Evolutionary conservation across 331 rosid genomes (phyloP).

Genomic region (Phaseolus coccineus): DNA sequence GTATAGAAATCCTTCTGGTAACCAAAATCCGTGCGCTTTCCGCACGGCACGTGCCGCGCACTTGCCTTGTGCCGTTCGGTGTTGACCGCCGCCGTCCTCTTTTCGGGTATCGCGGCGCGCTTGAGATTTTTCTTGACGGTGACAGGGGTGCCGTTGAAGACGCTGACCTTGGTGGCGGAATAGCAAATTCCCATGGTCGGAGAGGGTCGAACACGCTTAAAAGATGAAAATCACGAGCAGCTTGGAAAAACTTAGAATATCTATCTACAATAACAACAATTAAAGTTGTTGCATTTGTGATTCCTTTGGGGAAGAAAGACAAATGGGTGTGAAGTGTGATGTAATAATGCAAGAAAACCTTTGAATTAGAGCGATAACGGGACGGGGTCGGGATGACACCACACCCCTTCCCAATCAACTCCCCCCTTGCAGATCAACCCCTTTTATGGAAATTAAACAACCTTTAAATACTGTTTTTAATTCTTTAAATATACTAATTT

Average conservation of each 20-base stretch:
- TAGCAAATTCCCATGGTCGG: conserved; percentile 80
- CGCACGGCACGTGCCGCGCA: conserved; percentile 67
- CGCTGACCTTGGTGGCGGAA: conserved; percentile 74
- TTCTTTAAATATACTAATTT: not conserved
- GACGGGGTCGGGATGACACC: not conserved
- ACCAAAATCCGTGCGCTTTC: conserved; percentile 95
- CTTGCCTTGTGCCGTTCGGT: conserved; percentile 40
- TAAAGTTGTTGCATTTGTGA: not conserved
- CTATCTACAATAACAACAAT: not conserved
- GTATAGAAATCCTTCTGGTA: conserved; percentile 72
- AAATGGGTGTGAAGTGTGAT: not conserved
- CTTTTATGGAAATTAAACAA: not conserved
- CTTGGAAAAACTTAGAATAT: not conserved
- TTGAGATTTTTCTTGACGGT: conserved; percentile 44
- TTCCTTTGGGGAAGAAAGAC: not conserved
- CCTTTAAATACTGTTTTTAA: too few species aligned
- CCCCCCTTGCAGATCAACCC: not conserved
- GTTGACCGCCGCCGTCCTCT: not conserved
- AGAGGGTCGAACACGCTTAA: not conserved
- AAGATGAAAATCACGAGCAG: not conserved
- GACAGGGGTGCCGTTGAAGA: conserved; percentile 65
- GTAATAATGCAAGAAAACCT: not conserved
- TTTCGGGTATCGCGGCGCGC: not conserved
- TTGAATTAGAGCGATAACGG: not conserved
- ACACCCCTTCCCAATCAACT: not conserved